Evolutionary conservation across 257 asterid species (phyloP), one percentile per base, ranked within the genome.

Genomic region (Nemophila menziesii): DNA sequence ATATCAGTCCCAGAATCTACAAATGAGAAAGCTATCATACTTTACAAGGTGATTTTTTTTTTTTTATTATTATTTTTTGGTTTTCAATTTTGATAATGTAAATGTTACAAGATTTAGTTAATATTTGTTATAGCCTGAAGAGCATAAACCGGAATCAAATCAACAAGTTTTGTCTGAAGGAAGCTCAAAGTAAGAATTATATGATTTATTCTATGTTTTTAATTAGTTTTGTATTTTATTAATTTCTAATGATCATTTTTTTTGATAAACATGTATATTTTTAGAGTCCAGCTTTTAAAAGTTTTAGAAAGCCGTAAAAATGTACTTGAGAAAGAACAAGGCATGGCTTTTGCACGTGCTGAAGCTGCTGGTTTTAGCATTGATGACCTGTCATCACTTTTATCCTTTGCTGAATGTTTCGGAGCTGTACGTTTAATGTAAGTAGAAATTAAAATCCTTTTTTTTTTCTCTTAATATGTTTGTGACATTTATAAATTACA

Each of bases 291-390:
- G 71, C 90, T 90, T 56, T 50, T 84, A 74, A 90, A 85, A 74
- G 92, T 85, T 66, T 69, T 78, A 44, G 86, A 85, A 69, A 72
- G 87, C 42, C 94, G 98, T 59, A 85, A 77, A 67, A 63, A 53
- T 21, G 74, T 68, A 51, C 76, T 90, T 47, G 80, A 64, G 52
- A 90, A 85, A 41, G 94, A 90, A 65, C 98, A 85, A 66, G 94
- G 93, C 41, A 90, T 90, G 98, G 94, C 98, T 44, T 90, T 90
- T 67, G 96, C 96, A 47, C 93, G 94, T 64, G 94, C 98, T 48
- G 86, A 74, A 39, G 98, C 96, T 57, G 94, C 94, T 61, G 90
- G 98, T 59, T 90, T 80, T 71, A 82, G 75, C 50, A 66, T 90
- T 56, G 94, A 81, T 53, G 60, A 66, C 58, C 65, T 90, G 70